Base-by-base conservation (phyloP, 768 basidiomycete species). In the Holtermannia corniformis region DNA sequence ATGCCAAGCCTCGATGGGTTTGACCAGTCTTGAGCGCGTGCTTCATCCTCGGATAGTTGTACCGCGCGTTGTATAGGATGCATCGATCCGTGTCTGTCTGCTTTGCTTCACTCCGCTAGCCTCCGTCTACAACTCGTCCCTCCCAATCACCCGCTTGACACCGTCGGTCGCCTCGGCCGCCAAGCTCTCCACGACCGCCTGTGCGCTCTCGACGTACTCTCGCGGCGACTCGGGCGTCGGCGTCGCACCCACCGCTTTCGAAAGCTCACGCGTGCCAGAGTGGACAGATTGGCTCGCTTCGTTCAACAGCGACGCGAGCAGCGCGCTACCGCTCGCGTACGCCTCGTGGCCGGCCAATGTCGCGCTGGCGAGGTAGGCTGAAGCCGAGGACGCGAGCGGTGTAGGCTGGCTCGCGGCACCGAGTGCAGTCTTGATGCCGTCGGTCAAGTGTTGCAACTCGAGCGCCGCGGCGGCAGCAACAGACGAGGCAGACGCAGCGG, bases 161-260 rank as follows among this genome's bases (percentile, higher is more conserved):
- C 47, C 20, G 11, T 25, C 37, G 11, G 47, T 28, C 7, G 47
- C 47, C 20, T 10, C 20, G 10, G 5, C 47, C 3, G 47, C 47
- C 10, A 49, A 10, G 21, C 47, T 49, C 11, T 37, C 10, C n/a
- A n/a, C n/a, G n/a, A n/a, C n/a, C n/a, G n/a, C n/a, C n/a, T n/a
- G n/a, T n/a, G n/a, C n/a, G n/a, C n/a, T n/a, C n/a, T 59, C 62
- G 42, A 55, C 56, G 26, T 65, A 54, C 50, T 66, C 67, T 28
- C 49, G 41, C 7, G 57, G 41, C 19, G 44, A 46, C 42, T 68
- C 64, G 2, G 67, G 60, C 0, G 60, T 57, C 28, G 67, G 64
- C 42, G 64, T 65, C 14, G 50, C 64, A 3, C 64, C 66, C 12
- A 50, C 64, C 11, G 66, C 64, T 20, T 51, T 42, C 13, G 47